Evolutionary conservation across 352 stramenopile species (phyloP), one percentile per base, ranked within the genome.

Genomic region (Globisporangium lucens): DNA sequence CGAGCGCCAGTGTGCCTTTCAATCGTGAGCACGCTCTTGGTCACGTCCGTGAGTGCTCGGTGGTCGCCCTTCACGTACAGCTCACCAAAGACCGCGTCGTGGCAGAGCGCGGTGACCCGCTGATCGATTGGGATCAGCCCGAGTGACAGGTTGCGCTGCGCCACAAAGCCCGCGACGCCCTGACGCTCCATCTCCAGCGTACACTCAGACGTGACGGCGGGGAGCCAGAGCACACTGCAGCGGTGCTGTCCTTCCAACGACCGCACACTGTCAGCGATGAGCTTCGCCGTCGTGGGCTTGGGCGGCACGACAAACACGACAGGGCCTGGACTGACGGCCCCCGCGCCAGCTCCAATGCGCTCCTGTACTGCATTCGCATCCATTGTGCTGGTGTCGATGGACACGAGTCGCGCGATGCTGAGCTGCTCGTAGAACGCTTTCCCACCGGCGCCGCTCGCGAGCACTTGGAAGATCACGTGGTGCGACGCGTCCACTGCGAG

Each of bases 151-250:
- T 90, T 83, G 17, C 69, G 61, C 72, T 94, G 78, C 17, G 51
- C 52, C 7, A 90, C 72, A 35, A 89, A 75, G 5, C 78, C 83
- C 20, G 78, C 74, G 1, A 91, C 71, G 1, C 84, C 86, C 65
- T 92, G 82, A 8, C 81, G 77, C 56, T 94, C 86, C 83, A 94
- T 90, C 64, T 94, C 86, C 33, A 92, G 60, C 27, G 76, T 63
- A 52, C 80, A 85, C 55, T 90, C 82, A 6, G 82, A 74, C 7
- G 83, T 89, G 20, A 76, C 82, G 0, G 73, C 33, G 0, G 86
- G 86, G 17, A 91, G 73, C 86, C 86, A 94, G 13, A 91, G 70
- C 24, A 92, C 78, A 5, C 71, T 68, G 46, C 72, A 88, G 7
- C 71, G 64, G 24, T 76, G 73, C 0, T 59, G 52, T 12, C 53